phyloP scores from a whole-genome alignment of 2,329 filamentous ascomycete species.

The Aspergillus thermomutatus region DNA sequence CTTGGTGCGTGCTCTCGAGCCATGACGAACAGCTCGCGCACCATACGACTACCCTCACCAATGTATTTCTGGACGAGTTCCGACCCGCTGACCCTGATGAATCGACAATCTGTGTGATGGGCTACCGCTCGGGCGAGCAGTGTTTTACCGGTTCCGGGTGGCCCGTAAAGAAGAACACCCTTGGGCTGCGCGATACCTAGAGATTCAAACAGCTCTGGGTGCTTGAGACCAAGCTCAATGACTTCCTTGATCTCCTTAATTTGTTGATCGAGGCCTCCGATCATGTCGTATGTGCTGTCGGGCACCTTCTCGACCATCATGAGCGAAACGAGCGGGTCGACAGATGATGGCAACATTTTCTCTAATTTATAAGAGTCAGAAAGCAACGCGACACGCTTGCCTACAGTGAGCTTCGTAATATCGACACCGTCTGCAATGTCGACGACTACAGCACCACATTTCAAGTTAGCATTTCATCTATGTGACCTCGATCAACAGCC shows the following conservation, averaged over 20 bases:
- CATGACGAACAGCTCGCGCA: slow-evolving; percentile 98
- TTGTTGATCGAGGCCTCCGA: slow-evolving; percentile 95
- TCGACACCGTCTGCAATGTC: slow-evolving; percentile 94
- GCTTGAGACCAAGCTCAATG: slow-evolving; percentile 96
- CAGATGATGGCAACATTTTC: slow-evolving; percentile 96
- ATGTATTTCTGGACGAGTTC: slow-evolving; percentile 99
- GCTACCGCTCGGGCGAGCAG: slow-evolving; percentile 91
- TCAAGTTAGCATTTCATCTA: slow-evolving; percentile 6
- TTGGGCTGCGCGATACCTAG: slow-evolving; percentile 97
- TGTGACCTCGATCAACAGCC: background rate
- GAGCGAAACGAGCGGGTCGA: slow-evolving; percentile 95
- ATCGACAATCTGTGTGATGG: slow-evolving; percentile 98
- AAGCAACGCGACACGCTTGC: slow-evolving; percentile 93
- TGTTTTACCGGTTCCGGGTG: slow-evolving; percentile 96
- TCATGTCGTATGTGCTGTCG: slow-evolving; percentile 99
- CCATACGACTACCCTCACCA: slow-evolving; percentile 96
- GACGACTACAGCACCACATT: slow-evolving; percentile 62
- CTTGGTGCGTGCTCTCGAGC: slow-evolving; percentile 94
- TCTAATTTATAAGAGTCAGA: slow-evolving; percentile 98
- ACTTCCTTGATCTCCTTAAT: slow-evolving; percentile 99
- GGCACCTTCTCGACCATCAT: slow-evolving; percentile 99
- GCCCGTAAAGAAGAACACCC: slow-evolving; percentile 92
- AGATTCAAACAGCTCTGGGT: slow-evolving; percentile 98
- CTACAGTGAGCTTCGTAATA: slow-evolving; percentile 89
- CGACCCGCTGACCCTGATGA: slow-evolving; percentile 93